These are phyloP conservation scores for Solanum tarapatanum DNA, from an alignment of 257 asterid species.

Conservation along the genomic window DNA sequence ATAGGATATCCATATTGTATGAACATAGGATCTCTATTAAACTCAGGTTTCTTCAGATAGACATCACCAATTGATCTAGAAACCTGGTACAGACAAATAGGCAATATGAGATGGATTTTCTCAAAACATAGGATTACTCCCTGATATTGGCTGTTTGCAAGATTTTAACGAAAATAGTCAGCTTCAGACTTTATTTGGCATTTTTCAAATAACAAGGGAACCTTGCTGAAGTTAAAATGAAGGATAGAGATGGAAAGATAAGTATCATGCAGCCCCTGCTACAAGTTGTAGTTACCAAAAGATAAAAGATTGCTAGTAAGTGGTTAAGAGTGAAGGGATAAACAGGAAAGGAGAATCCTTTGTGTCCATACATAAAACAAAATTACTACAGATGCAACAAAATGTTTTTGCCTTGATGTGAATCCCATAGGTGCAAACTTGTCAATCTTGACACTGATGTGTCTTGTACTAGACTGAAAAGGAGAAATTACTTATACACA, in stretches of 20 bases:
- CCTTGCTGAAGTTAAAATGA: background rate
- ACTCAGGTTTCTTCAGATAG: conserved; percentile 30
- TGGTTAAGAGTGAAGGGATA: background rate
- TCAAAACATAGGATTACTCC: background rate
- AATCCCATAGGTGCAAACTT: background rate
- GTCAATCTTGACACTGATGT: background rate
- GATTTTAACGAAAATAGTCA: background rate
- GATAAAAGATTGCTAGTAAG: background rate
- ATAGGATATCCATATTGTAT: conserved; percentile 21
- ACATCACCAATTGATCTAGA: conserved; percentile 32
- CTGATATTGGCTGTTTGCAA: background rate
- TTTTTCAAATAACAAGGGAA: background rate
- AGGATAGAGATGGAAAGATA: background rate
- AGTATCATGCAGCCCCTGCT: background rate
- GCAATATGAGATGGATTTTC: background rate
- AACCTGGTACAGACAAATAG: conserved; percentile 8
- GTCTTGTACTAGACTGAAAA: background rate
- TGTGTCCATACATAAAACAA: background rate
- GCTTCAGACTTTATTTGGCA: background rate
- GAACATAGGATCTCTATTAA: conserved; percentile 23
- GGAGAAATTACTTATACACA: background rate
- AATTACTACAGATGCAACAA: background rate
- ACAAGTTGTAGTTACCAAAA: background rate
- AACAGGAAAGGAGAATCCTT: background rate
- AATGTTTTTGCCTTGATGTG: background rate